phyloP scores from a whole-genome alignment of 129 eudicot genomes.

The Artemisia annua region DNA sequence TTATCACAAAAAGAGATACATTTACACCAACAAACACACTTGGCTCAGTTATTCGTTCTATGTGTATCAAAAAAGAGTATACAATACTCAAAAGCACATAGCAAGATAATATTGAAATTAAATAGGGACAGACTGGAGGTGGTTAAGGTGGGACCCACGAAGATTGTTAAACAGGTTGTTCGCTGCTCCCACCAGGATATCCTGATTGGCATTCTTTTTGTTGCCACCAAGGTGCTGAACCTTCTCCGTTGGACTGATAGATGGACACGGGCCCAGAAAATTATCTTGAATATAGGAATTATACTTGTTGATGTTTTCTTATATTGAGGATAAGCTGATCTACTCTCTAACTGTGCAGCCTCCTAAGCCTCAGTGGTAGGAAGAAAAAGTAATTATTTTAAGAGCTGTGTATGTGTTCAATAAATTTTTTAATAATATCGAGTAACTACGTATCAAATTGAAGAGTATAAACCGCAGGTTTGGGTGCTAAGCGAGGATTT shows the following conservation, averaged over 20 bases:
- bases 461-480: slow-evolving; percentile 52
- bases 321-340: slow-evolving; percentile 40
- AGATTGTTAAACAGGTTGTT: slow-evolving; percentile 52
- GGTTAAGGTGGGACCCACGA: slow-evolving; percentile 88
- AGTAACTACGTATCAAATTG: slow-evolving; percentile 3
- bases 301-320: slow-evolving; percentile 28
- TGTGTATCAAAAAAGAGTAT: too few relatives aligned
- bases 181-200: slow-evolving; percentile 30
- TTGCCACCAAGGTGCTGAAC: slow-evolving; percentile 67
- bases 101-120: too few relatives aligned
- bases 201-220: slow-evolving; percentile 42
- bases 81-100: too few relatives aligned
- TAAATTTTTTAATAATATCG: neutral
- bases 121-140: slow-evolving; percentile 89
- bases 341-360: slow-evolving; percentile 45
- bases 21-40: too few relatives aligned
- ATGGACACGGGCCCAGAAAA: slow-evolving; percentile 25
- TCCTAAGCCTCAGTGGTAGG: slow-evolving; percentile 72
- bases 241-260: slow-evolving; percentile 51
- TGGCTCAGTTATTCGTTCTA: too few relatives aligned
- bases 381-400: neutral
- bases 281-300: slow-evolving; percentile 37
- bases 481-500: slow-evolving; percentile 80
- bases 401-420: neutral
- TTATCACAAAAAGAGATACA: too few relatives aligned